A percentile compares a stretch with the other conserved stretches of the same genome.
Conservation (phyloP, 805 yeast genomes). For the Grigorovia jiainica region DNA sequence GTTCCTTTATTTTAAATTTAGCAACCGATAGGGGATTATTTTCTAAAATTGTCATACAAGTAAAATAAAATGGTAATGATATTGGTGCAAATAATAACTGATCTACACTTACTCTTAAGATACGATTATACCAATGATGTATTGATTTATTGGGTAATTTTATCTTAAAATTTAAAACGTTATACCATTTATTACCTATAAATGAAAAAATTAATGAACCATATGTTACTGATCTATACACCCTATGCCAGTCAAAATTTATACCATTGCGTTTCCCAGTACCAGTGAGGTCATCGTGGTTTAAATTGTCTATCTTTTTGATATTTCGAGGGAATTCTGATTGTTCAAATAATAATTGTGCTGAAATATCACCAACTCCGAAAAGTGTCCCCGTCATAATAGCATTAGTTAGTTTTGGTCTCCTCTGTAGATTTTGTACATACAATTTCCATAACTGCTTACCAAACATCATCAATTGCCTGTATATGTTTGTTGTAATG, state of each 20-base stretch:
- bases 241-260: constrained; percentile 45
- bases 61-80: constrained; percentile 62
- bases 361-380: constrained; percentile 67
- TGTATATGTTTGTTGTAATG: background rate
- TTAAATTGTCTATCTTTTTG: too few relatives aligned
- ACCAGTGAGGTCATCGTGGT: too few relatives aligned
- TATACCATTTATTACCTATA: constrained; percentile 65
- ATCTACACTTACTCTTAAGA: constrained; percentile 53
- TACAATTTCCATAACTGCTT: constrained; percentile 13
- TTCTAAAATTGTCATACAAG: constrained; percentile 61
- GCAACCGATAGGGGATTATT: constrained; percentile 35
- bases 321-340: constrained; percentile 1
- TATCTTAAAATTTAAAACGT: constrained; percentile 35
- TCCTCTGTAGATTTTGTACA: constrained; percentile 26
- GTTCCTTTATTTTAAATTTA: constrained; percentile 34
- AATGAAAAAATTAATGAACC: constrained; percentile 74
- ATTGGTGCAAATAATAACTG: constrained; percentile 73
- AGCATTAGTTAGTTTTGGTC: constrained; percentile 48
- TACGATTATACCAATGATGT: constrained; percentile 28
- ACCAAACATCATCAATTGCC: background rate
- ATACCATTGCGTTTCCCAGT: background rate
- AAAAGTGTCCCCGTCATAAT: constrained; percentile 50
- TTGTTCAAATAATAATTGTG: constrained; percentile 45
- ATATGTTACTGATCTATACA: constrained; percentile 54
- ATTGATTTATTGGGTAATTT: constrained; percentile 29